Evolutionary conservation across 441 rosid genomes (phyloP), one percentile per base, ranked within the genome.

Genomic region (Gossypium schwendimanii): DNA sequence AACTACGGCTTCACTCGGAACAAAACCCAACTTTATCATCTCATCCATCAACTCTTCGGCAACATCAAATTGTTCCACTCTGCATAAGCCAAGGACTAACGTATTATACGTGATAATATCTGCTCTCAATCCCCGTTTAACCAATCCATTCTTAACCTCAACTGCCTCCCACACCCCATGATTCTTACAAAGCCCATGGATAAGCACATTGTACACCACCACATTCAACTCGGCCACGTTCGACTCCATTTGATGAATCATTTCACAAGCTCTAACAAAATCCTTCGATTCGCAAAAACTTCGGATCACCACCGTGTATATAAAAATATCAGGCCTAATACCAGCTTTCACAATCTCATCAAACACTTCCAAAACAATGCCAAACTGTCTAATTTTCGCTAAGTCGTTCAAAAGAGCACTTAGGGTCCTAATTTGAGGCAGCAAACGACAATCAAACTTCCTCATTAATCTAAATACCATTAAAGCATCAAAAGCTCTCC

Each of bases 121-220:
- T 0, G 92, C 84, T 72, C 75, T 80, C 81, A 88, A 20, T 24
- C 85, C 86, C 63, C 78, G 83, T 26, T 68, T 66, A n/a, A 65
- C 10, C 68, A 94, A 82, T 71, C 71, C 14, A n/a, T 86, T 82
- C 88, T 88, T 94, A 24, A 92, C 58, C 74, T 80, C 85, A 45
- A 91, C 21, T 4, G 96, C 98, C 77, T 89, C 94, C 77, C 81
- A 76, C 36, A 81, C 84, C 68, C 83, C 87, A 20, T 76, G 86
- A 77, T 72, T 77, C 84, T 87, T 91, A 79, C 96, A 94, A 53
- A 94, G 87, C 50, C 97, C 94, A 71, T 87, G 87, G 76, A 94
- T 87, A 77, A 92, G 76, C 73, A 91, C 90, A 80, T 91, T 94
- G 73, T 88, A 92, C 23, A 83, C 74, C 63, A 92, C 90, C 15